Evolutionary conservation across 768 basidiomycete genomes (phyloP), one percentile per base, ranked within the genome.

Genomic region (Myochromella boudieri): DNA sequence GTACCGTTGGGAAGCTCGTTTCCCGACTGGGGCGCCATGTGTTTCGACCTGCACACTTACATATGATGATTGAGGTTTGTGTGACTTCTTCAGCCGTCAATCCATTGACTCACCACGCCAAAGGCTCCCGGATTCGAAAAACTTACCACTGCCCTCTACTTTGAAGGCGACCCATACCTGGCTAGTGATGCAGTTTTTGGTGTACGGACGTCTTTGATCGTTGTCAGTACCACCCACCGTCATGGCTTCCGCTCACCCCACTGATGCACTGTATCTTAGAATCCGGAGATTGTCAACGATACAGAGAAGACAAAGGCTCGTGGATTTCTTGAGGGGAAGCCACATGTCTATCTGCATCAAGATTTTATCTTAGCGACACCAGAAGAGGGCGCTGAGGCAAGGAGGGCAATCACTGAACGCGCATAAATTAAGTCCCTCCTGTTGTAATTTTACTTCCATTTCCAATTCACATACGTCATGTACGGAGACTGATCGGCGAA

Each of bases 121-220:
- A 45, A 83, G 58, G 89, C 88, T 0, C 76, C 78, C 3, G 89
- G 88, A 24, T 91, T 74, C 62, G 82, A 82, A 59, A 85, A 78
- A 34, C 77, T 94, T 17, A 68, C 74, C 14, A 92, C 90, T 0
- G 81, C 90, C 1, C 61, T 91, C 8, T 94, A 87, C 61, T 82
- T 85, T 11, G 78, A 85, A 45, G 83, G 80, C 4, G 86, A 90
- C 54, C 62, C 69, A 2, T 91, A 78, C 57, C 49, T 92, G 18
- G 65, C 64, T 5, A 88, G 81, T 49, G 91, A 93, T 59, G 74
- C 79, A 9, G 88, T 92, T 2, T 91, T 92, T 63, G 90, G 91
- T 8, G 90, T 88, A 18, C 89, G 89, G 64, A 76, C 77, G 38
- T 88, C 85, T 5, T 71, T 94, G 21, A 75, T 91, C 15, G 79